These are phyloP conservation scores for Entomophthora muscae DNA, from an alignment of 371 early-diverging fungal species.

Conservation along the genomic window DNA sequence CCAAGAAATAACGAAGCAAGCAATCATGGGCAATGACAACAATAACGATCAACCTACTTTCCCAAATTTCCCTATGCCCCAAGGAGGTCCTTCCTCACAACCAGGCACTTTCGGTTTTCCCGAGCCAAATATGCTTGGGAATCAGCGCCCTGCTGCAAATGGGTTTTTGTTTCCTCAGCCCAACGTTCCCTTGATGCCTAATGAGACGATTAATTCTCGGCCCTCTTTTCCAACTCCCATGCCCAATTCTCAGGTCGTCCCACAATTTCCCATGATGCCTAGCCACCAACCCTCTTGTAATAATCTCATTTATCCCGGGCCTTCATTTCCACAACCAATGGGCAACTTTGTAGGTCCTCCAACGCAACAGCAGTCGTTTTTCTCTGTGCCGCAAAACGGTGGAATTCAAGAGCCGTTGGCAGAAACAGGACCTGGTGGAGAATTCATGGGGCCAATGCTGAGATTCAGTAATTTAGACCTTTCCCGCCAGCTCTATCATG, in stretches of 20 bases:
- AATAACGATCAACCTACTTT: no score
- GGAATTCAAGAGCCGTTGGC: not conserved
- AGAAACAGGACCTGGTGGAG: not conserved
- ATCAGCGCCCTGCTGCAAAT: not conserved
- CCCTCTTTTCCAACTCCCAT: not conserved
- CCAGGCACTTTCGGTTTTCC: not conserved
- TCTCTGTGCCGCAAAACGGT: not conserved
- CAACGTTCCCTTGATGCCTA: not conserved
- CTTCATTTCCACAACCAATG: not conserved
- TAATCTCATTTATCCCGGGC: not conserved
- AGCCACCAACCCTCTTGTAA: not conserved
- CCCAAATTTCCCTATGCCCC: not conserved
- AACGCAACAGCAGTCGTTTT: not conserved
- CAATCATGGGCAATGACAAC: no score
- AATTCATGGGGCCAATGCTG: constrained; percentile 2
- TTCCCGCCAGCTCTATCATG: not conserved
- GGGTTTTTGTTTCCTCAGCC: not conserved
- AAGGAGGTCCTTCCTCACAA: not conserved
- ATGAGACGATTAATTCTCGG: not conserved
- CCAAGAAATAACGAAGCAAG: no score
- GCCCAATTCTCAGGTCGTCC: not conserved
- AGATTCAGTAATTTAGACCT: not conserved
- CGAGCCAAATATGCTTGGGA: not conserved
- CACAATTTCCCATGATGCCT: not conserved
- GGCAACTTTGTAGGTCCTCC: not conserved